Conservation (phyloP, 257 asterid species). For the Jacaranda copaia region DNA sequence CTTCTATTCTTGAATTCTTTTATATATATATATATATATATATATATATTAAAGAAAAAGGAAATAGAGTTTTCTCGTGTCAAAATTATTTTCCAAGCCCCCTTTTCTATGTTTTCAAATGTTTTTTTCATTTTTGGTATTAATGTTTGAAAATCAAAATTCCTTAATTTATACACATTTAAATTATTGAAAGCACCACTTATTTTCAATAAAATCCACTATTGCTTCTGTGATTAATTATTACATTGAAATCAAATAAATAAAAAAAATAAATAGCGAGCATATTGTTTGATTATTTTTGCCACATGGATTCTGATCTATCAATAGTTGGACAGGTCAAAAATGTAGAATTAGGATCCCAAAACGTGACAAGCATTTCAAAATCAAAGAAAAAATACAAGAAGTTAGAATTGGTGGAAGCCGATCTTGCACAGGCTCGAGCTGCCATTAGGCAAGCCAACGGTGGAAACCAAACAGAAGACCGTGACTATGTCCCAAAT, state of each 20-base stretch:
- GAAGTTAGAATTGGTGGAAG: conserved; percentile 54
- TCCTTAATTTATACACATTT: too few relatives aligned
- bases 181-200: too few relatives aligned
- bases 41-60: not conserved
- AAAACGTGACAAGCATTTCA: conserved; percentile 19
- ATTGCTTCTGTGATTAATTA: too few relatives aligned
- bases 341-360: conserved; percentile 2
- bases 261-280: not conserved
- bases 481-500: conserved; percentile 56
- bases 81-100: too few relatives aligned
- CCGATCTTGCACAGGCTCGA: conserved; percentile 58
- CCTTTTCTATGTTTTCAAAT: too few relatives aligned
- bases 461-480: conserved; percentile 38
- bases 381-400: conserved; percentile 32
- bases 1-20: not conserved
- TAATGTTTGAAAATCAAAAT: too few relatives aligned
- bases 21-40: not conserved
- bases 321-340: conserved; percentile 37
- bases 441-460: conserved; percentile 50
- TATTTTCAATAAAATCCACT: too few relatives aligned
- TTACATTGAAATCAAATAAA: not conserved
- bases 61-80: too few relatives aligned
- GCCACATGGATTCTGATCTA: not conserved
- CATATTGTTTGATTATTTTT: not conserved
- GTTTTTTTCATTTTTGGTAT: too few relatives aligned